Evolutionary conservation across 2,329 filamentous ascomycete genomes (phyloP).

Genomic region (Cryphonectria carpinicola): DNA sequence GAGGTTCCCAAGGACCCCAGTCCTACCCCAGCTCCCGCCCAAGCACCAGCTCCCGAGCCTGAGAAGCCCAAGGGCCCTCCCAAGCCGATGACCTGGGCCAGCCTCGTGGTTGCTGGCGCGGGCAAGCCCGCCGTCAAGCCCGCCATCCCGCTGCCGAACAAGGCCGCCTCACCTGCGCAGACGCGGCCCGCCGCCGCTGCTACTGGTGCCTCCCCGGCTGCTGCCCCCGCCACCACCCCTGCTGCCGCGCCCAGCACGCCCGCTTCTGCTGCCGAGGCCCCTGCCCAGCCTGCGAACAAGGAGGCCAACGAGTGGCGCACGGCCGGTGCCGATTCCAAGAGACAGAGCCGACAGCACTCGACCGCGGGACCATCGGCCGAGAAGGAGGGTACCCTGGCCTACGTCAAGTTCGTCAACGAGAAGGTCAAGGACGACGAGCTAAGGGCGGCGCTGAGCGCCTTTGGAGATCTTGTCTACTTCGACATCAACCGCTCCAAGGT

Average conservation of each 20-base stretch:
- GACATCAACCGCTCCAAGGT: conserved; percentile 87
- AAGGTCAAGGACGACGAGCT: conserved; percentile 77
- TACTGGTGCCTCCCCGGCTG: conserved; percentile 38
- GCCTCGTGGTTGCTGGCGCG: conserved; percentile 61
- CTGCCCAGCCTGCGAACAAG: conserved; percentile 48
- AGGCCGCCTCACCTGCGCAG: conserved; percentile 58
- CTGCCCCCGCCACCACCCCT: conserved; percentile 44
- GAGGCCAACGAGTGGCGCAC: conserved; percentile 80
- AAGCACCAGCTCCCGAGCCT: conserved; percentile 51
- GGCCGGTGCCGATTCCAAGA: conserved; percentile 80
- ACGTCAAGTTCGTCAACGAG: conserved; percentile 94
- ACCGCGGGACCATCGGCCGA: conserved; percentile 63
- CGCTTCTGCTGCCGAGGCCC: conserved; percentile 41
- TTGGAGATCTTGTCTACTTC: conserved; percentile 72
- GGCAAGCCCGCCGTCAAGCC: conserved; percentile 37
- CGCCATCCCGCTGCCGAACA: conserved; percentile 55
- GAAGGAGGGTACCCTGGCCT: conserved; percentile 79
- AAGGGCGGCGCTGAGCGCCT: conserved; percentile 70
- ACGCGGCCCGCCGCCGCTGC: conserved; percentile 57
- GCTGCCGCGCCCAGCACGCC: conserved; percentile 47
- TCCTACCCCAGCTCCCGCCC: conserved; percentile 55
- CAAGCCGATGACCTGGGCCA: conserved; percentile 78
- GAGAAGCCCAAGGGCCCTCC: conserved; percentile 52
- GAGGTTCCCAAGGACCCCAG: conserved; percentile 70
- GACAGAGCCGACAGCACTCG: conserved; percentile 75